These are phyloP conservation scores for Leucocoprinus gongylophorus DNA, from an alignment of 1,284 basidiomycete genomes.

Conservation along the genomic window DNA sequence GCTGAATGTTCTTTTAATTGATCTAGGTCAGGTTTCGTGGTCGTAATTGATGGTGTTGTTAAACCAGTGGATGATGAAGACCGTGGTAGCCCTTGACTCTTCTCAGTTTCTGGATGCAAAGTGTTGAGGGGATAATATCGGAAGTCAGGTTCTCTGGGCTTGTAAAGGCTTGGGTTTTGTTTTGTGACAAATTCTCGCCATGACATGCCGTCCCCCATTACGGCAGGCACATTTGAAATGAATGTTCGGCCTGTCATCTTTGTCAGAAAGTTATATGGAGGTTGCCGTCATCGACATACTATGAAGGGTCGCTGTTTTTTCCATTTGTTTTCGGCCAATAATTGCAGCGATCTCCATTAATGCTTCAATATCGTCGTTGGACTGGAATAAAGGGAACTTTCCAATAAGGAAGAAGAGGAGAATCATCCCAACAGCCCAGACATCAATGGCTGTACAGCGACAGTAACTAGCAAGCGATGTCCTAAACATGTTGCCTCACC, in stretches of 20 bases:
- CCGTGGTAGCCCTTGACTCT: constrained; percentile 14
- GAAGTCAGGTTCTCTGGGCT: constrained; percentile 44
- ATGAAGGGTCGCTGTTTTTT: constrained; percentile 82
- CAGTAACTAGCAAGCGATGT: not conserved
- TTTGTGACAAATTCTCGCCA: constrained; percentile 70
- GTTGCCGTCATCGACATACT: constrained; percentile 47
- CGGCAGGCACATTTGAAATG: constrained; percentile 75
- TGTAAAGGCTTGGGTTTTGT: constrained; percentile 70
- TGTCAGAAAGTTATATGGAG: not conserved
- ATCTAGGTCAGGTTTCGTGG: not conserved
- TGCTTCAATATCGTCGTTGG: constrained; percentile 92
- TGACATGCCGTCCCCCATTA: constrained; percentile 57
- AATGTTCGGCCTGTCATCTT: constrained; percentile 73
- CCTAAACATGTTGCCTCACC: constrained; percentile 43
- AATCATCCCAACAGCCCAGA: constrained; percentile 95
- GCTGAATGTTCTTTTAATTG: not conserved
- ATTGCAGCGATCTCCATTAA: constrained; percentile 91
- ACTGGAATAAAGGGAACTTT: constrained; percentile 95
- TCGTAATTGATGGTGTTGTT: not conserved
- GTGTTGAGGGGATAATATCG: constrained; percentile 49
- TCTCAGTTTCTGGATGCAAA: constrained; percentile 15
- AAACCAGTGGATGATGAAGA: constrained; percentile 15
- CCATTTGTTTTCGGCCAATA: constrained; percentile 81
- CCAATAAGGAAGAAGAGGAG: constrained; percentile 87
- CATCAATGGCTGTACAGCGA: constrained; percentile 71